Percentiles rank a stretch among this genome's conserved stretches.
Conservation (phyloP, 306 rosid species). For the Carpinus viminea region DNA sequence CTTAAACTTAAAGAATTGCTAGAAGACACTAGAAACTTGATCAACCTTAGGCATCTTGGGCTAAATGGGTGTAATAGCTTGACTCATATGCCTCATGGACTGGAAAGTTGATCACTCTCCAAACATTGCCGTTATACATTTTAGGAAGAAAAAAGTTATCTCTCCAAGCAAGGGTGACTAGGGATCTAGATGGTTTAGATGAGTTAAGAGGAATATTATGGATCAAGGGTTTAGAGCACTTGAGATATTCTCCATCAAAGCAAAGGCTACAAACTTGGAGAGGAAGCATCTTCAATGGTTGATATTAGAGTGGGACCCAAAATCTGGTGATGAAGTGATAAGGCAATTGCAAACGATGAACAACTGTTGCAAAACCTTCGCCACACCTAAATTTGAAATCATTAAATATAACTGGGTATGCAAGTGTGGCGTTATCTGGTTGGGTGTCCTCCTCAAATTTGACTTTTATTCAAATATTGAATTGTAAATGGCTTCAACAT, state of each 20-base stretch:
- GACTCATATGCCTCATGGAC: not conserved
- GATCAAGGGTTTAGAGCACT: not conserved
- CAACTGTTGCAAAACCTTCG: too few relatives aligned
- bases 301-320: not conserved
- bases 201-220: not conserved
- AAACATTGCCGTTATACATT: not conserved
- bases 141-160: not conserved
- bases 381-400: too few relatives aligned
- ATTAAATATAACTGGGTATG: too few relatives aligned
- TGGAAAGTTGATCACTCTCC: constrained; percentile 8
- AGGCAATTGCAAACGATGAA: too few relatives aligned
- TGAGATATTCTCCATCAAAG: not conserved
- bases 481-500: too few relatives aligned
- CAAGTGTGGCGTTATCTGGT: too few relatives aligned
- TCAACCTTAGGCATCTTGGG: constrained; percentile 21
- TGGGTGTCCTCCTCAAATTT: too few relatives aligned
- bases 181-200: constrained; percentile 1
- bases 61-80: not conserved
- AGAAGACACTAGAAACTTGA: not conserved
- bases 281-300: constrained; percentile 10
- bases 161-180: not conserved
- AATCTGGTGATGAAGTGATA: too few relatives aligned
- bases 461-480: too few relatives aligned
- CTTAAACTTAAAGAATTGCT: constrained; percentile 7
- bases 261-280: not conserved